Base-by-base conservation (phyloP, 1,284 basidiomycete species). In the Sanghuangporus sanghuang region DNA sequence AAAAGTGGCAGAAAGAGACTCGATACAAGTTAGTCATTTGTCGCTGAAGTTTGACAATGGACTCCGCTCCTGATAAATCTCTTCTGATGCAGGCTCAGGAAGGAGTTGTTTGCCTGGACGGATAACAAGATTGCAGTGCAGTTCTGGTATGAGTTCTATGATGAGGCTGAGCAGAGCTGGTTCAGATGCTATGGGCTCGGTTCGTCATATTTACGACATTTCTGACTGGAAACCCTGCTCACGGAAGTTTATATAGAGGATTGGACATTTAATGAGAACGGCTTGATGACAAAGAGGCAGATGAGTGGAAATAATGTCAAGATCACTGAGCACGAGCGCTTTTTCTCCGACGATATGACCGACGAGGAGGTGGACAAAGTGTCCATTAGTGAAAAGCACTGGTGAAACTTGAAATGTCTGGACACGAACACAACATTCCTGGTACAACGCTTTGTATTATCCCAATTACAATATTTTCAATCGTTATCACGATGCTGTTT, bases 91-190 rank as follows among this genome's bases (percentile, higher is more conserved):
- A 73, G 77, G 50, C 73, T 85, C 53, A 69, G 82, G 53, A 85
- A 86, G 70, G 82, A 85, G 69, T 73, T 87, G 21, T 87, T 87
- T 65, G 75, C 82, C 1, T 87, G 82, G 68, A 73, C 73, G 18
- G 82, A 81, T 50, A 81, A 86, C 72, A 81, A 78, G 71, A 85
- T 87, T 69, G 85, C 80, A 12, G 85, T 84, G 4, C 74, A 85
- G 75, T 86, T 86, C 73, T 86, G 82, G 77, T 86, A 86, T 71
- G 85, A 87, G 70, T 84, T 79, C 73, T 79, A 73, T 63, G 76
- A 79, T 14, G 76, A 77, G 58, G 75, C 69, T 8, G 69, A 70
- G 14, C 77, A 76, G 39, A 76, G 81, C 67, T 85, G 84, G 84
- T 81, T 75, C 64, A 73, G 85, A 27, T 80, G 78, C 52, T 86